Evolutionary conservation across 2,329 filamentous ascomycete genomes (phyloP).

Genomic region (Dothiorella sarmentorum): DNA sequence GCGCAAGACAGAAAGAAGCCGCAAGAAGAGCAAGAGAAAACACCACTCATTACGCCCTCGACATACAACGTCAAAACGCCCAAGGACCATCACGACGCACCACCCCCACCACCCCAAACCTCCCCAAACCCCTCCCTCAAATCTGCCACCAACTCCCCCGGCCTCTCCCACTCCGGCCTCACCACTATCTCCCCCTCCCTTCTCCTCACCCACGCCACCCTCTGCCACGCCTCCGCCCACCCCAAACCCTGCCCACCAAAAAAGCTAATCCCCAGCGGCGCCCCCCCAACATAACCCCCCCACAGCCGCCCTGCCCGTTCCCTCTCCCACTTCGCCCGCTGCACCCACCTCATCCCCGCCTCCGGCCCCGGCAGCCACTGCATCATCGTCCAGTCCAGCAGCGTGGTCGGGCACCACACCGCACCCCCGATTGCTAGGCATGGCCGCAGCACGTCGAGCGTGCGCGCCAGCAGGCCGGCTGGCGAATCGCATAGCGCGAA

Average conservation of each 20-base stretch:
- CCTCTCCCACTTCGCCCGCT: background rate
- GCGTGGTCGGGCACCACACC: background rate
- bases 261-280: conserved; percentile 41
- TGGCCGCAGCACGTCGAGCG: conserved; percentile 33
- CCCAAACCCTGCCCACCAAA: conserved; percentile 32
- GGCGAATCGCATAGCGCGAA: conserved; percentile 40
- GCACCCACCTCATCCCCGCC: conserved; percentile 53
- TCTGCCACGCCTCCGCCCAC: conserved; percentile 39
- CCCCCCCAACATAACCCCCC: background rate
- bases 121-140: conserved; percentile 39
- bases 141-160: conserved; percentile 40
- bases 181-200: conserved; percentile 29
- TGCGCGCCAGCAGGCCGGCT: conserved; percentile 31
- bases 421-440: conserved; percentile 15
- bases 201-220: conserved; percentile 37
- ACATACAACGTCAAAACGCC: background rate
- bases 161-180: conserved; percentile 41
- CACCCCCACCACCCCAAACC: conserved; percentile 19
- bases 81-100: background rate
- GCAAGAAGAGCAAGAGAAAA: background rate
- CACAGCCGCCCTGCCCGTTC: conserved; percentile 14
- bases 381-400: conserved; percentile 60
- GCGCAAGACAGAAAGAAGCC: background rate
- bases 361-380: conserved; percentile 67
- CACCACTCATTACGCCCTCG: background rate